Evolutionary conservation across 2,329 filamentous ascomycete species (phyloP).

Genomic region (Pyrenochaeta sp.): DNA sequence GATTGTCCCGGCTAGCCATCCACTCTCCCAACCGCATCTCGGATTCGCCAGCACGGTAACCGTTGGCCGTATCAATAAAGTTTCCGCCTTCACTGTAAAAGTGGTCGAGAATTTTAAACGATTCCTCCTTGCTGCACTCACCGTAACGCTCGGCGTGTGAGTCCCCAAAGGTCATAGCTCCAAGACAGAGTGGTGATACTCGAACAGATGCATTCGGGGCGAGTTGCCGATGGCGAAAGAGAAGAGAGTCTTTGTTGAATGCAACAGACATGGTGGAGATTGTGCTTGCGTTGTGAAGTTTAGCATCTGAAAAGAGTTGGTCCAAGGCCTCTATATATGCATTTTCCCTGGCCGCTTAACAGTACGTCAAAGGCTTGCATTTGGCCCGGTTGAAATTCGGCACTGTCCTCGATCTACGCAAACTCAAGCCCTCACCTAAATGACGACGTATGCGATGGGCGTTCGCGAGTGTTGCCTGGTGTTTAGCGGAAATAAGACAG

Average conservation of each 20-base stretch:
- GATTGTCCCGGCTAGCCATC: slow-evolving; percentile 47
- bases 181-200: slow-evolving; percentile 59
- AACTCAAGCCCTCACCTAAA: too few relatives aligned
- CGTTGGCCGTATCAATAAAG: slow-evolving; percentile 70
- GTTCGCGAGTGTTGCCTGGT: too few relatives aligned
- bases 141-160: slow-evolving; percentile 45
- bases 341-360: too few relatives aligned
- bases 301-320: too few relatives aligned
- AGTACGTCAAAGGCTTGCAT: too few relatives aligned
- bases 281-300: too few relatives aligned
- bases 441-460: too few relatives aligned
- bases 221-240: slow-evolving; percentile 59
- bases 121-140: slow-evolving; percentile 67
- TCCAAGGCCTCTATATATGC: too few relatives aligned
- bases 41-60: slow-evolving; percentile 51
- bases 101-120: slow-evolving; percentile 70
- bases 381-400: too few relatives aligned
- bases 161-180: slow-evolving; percentile 60
- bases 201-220: slow-evolving; percentile 58
- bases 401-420: too few relatives aligned
- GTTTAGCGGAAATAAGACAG: too few relatives aligned
- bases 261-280: slow-evolving; percentile 6
- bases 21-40: slow-evolving; percentile 55
- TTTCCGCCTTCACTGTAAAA: slow-evolving; percentile 73
- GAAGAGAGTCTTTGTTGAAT: slow-evolving; percentile 29